Evolutionary conservation across 352 stramenopile species (phyloP).

Genomic region (Phytophthora ohioensis): DNA sequence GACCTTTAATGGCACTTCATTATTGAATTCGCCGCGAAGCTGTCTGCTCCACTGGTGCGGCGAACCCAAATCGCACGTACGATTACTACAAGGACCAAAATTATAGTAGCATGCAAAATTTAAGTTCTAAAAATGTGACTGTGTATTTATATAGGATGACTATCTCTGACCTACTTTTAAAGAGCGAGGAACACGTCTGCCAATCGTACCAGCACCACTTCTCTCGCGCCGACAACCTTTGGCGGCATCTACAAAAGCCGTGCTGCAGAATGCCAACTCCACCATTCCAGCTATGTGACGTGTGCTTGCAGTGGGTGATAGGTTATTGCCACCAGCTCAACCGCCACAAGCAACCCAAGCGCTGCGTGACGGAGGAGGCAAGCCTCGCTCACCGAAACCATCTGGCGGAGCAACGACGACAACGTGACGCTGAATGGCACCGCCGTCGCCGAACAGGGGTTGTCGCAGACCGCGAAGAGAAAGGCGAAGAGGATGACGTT

Average conservation of each 20-base stretch:
- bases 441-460: no score
- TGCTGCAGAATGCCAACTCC: not conserved
- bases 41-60: not conserved
- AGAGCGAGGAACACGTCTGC: not conserved
- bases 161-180: not conserved
- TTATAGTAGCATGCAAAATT: not conserved
- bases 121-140: not conserved
- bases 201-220: not conserved
- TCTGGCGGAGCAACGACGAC: not conserved
- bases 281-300: not conserved
- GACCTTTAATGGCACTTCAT: not conserved
- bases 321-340: not conserved
- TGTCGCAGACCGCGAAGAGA: no score
- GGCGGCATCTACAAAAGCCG: not conserved
- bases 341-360: not conserved
- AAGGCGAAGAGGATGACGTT: no score
- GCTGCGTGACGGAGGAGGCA: not conserved
- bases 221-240: not conserved
- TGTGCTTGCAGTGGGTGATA: not conserved
- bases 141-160: not conserved
- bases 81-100: not conserved
- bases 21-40: not conserved
- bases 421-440: not conserved
- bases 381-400: not conserved
- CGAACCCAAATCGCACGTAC: not conserved